Evolutionary conservation across 176 grass and related monocot species (phyloP).

Genomic region (Musa itinerans): DNA sequence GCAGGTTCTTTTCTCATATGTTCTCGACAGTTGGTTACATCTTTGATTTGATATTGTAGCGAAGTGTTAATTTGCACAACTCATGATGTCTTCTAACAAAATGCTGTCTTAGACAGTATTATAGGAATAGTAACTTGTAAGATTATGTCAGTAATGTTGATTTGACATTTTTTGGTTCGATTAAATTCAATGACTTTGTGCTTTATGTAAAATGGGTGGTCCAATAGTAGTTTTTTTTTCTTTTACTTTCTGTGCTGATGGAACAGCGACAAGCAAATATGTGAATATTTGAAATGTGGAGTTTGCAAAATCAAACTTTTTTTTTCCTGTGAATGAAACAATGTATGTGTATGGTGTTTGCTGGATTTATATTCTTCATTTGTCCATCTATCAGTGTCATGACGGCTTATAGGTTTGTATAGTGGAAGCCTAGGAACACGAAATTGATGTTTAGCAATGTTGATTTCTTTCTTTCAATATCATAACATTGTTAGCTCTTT

Average conservation of each 20-base stretch:
- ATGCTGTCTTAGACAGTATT: background rate
- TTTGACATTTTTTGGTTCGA: background rate
- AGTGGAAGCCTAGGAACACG: background rate
- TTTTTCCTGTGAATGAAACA: no score
- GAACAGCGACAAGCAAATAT: background rate
- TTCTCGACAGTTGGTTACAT: background rate
- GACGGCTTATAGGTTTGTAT: no score
- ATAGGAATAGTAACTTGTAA: background rate
- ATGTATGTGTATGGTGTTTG: no score
- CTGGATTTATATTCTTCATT: no score
- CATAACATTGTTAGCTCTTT: background rate
- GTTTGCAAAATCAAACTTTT: background rate
- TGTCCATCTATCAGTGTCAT: no score
- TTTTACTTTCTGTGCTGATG: background rate
- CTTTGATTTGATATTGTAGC: background rate
- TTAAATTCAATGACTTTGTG: background rate
- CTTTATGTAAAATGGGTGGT: background rate
- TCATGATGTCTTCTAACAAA: background rate
- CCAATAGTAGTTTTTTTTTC: background rate
- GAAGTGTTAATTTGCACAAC: background rate
- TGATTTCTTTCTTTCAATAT: background rate
- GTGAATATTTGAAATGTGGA: background rate
- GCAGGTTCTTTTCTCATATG: constrained; percentile 34
- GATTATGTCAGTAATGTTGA: background rate
- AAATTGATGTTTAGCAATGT: background rate